Conservation (phyloP, 257 asterid genomes). For the Salvia splendens region DNA sequence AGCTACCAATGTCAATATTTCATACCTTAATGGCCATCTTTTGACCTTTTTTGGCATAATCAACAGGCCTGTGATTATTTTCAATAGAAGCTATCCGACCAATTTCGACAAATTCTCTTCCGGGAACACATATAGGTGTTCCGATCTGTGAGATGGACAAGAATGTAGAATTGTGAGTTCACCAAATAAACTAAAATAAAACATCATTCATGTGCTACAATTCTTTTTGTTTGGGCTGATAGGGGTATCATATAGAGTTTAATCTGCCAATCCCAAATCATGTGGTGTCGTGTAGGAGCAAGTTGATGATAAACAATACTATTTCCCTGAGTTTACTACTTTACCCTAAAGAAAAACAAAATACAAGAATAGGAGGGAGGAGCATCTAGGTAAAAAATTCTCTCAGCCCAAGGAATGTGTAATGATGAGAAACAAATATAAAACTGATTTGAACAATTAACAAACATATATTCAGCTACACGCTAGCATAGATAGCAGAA, state of each 20-base stretch:
- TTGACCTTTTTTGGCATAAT: constrained; percentile 88
- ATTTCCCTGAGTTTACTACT: neutral
- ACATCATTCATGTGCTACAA: neutral
- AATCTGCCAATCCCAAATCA: neutral
- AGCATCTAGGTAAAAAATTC: neutral
- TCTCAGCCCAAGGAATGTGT: neutral
- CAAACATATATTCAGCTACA: neutral
- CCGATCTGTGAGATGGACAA: constrained; percentile 46
- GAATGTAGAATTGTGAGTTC: neutral
- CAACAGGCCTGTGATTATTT: constrained; percentile 87
- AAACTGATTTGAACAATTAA: neutral
- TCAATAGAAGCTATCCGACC: constrained; percentile 90
- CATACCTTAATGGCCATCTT: constrained; percentile 94
- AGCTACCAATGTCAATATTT: constrained; percentile 1
- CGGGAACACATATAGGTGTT: constrained; percentile 87
- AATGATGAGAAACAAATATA: neutral
- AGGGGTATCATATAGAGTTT: neutral
- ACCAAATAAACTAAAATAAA: neutral
- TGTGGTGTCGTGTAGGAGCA: neutral
- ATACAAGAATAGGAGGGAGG: neutral
- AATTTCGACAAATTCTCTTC: constrained; percentile 74
- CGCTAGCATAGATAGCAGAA: neutral
- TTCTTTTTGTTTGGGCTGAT: neutral
- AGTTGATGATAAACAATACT: neutral
- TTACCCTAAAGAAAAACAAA: neutral